A percentile compares a stretch with the other conserved stretches of the same genome.
Evolutionary conservation across 257 asterid genomes (phyloP).

Genomic region (Solanum etuberosum): DNA sequence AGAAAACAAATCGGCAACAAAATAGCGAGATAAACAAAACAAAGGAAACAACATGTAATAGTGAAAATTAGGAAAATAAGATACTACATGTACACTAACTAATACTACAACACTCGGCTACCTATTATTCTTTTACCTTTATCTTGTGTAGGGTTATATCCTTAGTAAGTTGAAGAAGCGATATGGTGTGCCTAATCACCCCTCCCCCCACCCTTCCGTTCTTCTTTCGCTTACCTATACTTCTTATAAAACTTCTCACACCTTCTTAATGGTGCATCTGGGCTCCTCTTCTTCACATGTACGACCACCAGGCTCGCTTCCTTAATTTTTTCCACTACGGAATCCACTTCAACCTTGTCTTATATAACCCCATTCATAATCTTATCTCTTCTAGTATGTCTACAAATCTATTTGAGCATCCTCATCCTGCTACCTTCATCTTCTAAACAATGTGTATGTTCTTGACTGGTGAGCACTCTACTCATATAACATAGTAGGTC

Average conservation of each 20-base stretch:
- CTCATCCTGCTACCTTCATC: not conserved
- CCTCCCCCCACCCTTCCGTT: too few species aligned
- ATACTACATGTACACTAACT: not conserved
- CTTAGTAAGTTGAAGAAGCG: not conserved
- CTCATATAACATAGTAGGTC: not conserved
- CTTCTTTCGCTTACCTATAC: not conserved
- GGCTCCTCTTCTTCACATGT: not conserved
- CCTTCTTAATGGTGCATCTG: not conserved
- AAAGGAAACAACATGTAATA: not conserved
- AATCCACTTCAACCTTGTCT: not conserved
- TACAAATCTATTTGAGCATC: not conserved
- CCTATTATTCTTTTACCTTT: not conserved
- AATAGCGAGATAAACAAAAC: too few species aligned
- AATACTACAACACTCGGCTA: not conserved
- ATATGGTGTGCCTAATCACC: not conserved
- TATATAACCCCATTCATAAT: too few species aligned
- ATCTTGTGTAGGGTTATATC: not conserved
- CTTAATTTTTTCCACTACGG: not conserved
- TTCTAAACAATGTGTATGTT: too few species aligned
- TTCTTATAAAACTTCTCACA: not conserved
- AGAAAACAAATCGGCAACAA: not conserved
- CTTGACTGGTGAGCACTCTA: not conserved
- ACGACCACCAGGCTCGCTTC: not conserved
- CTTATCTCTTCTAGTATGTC: not conserved
- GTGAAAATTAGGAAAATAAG: not conserved